phyloP scores from a whole-genome alignment of 2,329 filamentous ascomycete genomes.

The Endoconidiophora polonica region DNA sequence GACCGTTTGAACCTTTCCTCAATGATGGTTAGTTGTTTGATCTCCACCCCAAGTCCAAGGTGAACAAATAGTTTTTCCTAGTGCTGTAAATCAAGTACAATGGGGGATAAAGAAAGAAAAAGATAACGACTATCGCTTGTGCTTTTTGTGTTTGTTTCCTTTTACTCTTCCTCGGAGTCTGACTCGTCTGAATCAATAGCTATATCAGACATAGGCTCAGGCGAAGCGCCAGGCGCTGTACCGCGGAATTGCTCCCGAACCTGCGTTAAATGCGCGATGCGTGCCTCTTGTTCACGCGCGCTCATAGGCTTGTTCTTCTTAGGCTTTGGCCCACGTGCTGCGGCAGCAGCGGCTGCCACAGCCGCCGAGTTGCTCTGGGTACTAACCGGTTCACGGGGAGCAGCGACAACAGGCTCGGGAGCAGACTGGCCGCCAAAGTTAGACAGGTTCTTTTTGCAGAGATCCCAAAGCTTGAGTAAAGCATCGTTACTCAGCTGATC shows the following conservation, averaged over 20 bases:
- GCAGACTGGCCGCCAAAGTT: slow-evolving; percentile 18
- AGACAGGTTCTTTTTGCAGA: slow-evolving; percentile 27
- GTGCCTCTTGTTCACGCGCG: slow-evolving; percentile 49
- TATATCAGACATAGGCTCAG: slow-evolving; percentile 12
- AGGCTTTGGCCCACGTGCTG: slow-evolving; percentile 30
- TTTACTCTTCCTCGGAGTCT: slow-evolving; percentile 32
- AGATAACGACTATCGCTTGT: background rate
- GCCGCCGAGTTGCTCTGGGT: slow-evolving; percentile 16
- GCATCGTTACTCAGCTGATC: slow-evolving; percentile 40
- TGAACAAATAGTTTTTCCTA: background rate
- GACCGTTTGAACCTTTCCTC: background rate
- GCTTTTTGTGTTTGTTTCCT: slow-evolving; percentile 13
- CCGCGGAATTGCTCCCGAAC: slow-evolving; percentile 25
- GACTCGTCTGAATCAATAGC: slow-evolving; percentile 23
- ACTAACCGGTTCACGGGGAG: slow-evolving; percentile 15
- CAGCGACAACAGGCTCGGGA: slow-evolving; percentile 10
- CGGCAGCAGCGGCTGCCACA: slow-evolving; percentile 18
- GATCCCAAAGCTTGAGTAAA: slow-evolving; percentile 33
- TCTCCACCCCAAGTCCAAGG: background rate
- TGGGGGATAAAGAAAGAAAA: background rate
- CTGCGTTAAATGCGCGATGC: slow-evolving; percentile 42
- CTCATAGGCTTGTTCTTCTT: slow-evolving; percentile 66
- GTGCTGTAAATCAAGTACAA: background rate
- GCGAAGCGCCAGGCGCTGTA: slow-evolving; percentile 10
- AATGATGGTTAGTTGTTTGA: no score